Percentiles rank a stretch among this genome's conserved stretches.
Evolutionary conservation across 1,284 basidiomycete genomes (phyloP).

Genomic region (Ceratobasidium sp.): DNA sequence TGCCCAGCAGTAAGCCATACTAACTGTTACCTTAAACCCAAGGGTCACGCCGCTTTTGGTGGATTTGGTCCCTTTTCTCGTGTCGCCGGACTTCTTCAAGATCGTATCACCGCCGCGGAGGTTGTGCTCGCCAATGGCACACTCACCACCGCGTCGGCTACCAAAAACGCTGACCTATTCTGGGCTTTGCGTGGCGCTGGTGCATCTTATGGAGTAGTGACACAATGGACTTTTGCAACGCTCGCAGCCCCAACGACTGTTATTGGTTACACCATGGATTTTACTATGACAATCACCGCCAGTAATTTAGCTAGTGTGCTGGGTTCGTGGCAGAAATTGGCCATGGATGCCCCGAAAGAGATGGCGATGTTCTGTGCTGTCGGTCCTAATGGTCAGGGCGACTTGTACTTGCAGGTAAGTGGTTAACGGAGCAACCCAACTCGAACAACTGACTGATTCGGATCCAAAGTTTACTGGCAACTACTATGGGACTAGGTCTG

Average conservation of each 20-base stretch:
- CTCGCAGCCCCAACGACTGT: conserved; percentile 21
- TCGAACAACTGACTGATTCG: background rate
- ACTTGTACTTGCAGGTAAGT: conserved; percentile 19
- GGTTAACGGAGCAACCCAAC: background rate
- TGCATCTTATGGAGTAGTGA: conserved; percentile 46
- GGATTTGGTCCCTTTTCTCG: conserved; percentile 38
- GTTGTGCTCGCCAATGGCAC: conserved; percentile 43
- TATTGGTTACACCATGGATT: conserved; percentile 36
- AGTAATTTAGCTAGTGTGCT: conserved; percentile 20
- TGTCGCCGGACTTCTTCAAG: conserved; percentile 29
- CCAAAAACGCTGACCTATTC: conserved; percentile 45
- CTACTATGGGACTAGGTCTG: conserved; percentile 37
- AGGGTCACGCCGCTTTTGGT: conserved; percentile 39
- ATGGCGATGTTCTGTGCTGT: conserved; percentile 26
- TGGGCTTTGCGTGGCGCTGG: conserved; percentile 50
- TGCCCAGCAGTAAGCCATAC: background rate
- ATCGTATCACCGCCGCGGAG: conserved; percentile 41
- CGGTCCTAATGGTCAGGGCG: conserved; percentile 14
- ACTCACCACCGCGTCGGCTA: conserved; percentile 34
- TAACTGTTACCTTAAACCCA: background rate
- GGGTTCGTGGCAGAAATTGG: conserved; percentile 17
- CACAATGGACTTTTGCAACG: conserved; percentile 38
- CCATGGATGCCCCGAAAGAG: conserved; percentile 22
- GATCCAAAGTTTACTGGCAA: conserved; percentile 14
- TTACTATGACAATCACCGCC: background rate